phyloP scores from a whole-genome alignment of 768 basidiomycete species.

The Termitomyces sp. region DNA sequence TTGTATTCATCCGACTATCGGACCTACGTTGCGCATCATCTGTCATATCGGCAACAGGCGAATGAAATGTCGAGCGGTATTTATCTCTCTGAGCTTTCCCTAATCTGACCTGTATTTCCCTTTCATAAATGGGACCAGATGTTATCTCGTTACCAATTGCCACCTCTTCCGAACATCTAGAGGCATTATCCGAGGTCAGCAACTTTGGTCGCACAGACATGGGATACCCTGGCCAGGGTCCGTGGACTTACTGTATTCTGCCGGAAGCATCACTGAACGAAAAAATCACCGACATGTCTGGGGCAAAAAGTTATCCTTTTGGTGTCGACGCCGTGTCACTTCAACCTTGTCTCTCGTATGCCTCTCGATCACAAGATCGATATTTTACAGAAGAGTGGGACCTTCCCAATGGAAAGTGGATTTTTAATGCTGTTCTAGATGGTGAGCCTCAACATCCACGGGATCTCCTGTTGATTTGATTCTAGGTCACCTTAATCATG shows the following conservation, averaged over 20 bases:
- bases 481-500: slow-evolving; percentile 12
- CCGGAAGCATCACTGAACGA: slow-evolving; percentile 34
- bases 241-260: slow-evolving; percentile 53
- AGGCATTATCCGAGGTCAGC: slow-evolving; percentile 50
- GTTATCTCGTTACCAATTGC: slow-evolving; percentile 41
- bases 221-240: slow-evolving; percentile 45
- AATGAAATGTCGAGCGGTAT: background rate
- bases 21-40: background rate
- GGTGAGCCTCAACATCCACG: slow-evolving; percentile 14
- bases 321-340: slow-evolving; percentile 25
- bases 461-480: background rate
- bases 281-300: slow-evolving; percentile 36
- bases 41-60: slow-evolving; percentile 1
- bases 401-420: slow-evolving; percentile 28
- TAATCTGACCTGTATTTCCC: background rate
- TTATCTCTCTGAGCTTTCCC: background rate
- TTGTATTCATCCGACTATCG: background rate
- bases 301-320: slow-evolving; percentile 19
- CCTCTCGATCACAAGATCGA: slow-evolving; percentile 29
- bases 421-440: slow-evolving; percentile 32
- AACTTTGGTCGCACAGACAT: slow-evolving; percentile 51
- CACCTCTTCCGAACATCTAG: slow-evolving; percentile 42
- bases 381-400: slow-evolving; percentile 27
- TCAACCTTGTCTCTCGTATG: slow-evolving; percentile 29
- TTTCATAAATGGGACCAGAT: background rate